Conservation (phyloP, 2,329 filamentous ascomycete genomes). For the Fusarium sterilihyphosum region DNA sequence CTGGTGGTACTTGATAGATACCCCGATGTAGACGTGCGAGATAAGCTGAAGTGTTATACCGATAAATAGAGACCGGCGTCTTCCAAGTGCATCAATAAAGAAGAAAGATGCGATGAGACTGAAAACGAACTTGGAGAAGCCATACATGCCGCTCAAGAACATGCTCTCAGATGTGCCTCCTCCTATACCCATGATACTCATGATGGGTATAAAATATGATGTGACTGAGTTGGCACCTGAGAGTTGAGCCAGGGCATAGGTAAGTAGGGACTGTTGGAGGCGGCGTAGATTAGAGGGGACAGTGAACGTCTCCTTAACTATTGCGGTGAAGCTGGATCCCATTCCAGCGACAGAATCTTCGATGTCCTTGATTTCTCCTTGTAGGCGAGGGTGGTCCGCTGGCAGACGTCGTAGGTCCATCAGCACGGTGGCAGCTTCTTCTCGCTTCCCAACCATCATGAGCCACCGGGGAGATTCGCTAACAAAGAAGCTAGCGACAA, state of each 20-base stretch:
- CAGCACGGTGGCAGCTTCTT: background rate
- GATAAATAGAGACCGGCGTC: background rate
- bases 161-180: background rate
- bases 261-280: background rate
- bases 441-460: background rate
- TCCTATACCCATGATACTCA: background rate
- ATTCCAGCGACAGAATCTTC: background rate
- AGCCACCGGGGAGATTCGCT: background rate
- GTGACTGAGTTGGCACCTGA: background rate
- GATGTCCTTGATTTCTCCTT: background rate
- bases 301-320: background rate
- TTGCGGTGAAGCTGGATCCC: background rate
- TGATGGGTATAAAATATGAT: background rate
- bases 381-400: background rate
- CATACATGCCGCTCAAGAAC: background rate
- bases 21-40: background rate
- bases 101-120: background rate
- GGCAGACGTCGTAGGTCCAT: background rate
- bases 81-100: background rate
- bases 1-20: background rate
- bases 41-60: background rate
- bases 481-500: background rate
- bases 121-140: background rate
- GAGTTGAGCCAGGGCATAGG: background rate
- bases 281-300: background rate